These are phyloP conservation scores for Davidsoniella neocaledoniae DNA, from an alignment of 2,329 filamentous ascomycete species.

Conservation along the genomic window DNA sequence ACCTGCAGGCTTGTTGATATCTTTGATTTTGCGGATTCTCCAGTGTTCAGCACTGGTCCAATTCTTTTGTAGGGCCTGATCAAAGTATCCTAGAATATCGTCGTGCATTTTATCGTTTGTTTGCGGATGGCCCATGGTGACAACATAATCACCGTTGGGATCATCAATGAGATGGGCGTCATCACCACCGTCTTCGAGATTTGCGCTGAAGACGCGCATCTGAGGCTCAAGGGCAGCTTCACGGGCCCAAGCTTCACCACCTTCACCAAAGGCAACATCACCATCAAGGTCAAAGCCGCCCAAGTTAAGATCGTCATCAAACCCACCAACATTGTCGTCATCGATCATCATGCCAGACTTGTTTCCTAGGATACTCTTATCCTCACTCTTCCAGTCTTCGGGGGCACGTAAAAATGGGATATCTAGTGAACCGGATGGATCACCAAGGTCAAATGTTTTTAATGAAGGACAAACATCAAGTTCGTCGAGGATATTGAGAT, in stretches of 20 bases:
- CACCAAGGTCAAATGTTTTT: constrained; percentile 82
- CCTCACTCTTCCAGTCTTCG: constrained; percentile 61
- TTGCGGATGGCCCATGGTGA: constrained; percentile 55
- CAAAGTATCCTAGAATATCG: constrained; percentile 95
- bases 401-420: constrained; percentile 82
- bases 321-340: constrained; percentile 64
- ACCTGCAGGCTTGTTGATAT: constrained; percentile 46
- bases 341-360: constrained; percentile 72
- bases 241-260: constrained; percentile 86
- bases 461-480: constrained; percentile 91
- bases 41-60: constrained; percentile 98
- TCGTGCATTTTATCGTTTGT: constrained; percentile 54
- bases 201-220: constrained; percentile 59
- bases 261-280: constrained; percentile 81
- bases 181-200: constrained; percentile 38
- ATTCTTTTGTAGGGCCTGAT: constrained; percentile 89
- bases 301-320: constrained; percentile 51
- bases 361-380: constrained; percentile 41
- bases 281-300: constrained; percentile 58
- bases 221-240: constrained; percentile 78
- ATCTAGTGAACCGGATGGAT: constrained; percentile 68
- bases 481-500: constrained; percentile 57
- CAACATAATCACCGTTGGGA: constrained; percentile 47
- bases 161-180: constrained; percentile 35
- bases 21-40: constrained; percentile 89